Percentiles rank a stretch among this genome's conserved stretches.
phyloP scores from a whole-genome alignment of 228 moss, liverwort and hornwort genomes.

The Sphagnum magellanicum region DNA sequence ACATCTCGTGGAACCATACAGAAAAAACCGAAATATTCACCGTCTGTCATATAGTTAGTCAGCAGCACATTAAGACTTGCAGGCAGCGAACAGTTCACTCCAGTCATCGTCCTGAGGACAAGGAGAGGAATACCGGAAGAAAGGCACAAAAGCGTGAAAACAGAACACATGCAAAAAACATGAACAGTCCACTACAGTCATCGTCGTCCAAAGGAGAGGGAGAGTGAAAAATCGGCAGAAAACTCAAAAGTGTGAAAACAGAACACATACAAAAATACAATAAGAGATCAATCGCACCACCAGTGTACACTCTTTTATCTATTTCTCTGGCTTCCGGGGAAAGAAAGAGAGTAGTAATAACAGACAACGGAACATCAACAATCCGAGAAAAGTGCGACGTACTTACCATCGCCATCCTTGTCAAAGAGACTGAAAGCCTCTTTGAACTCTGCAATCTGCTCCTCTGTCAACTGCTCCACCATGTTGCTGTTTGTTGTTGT shows the following conservation, averaged over 20 bases:
- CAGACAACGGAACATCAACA: not conserved
- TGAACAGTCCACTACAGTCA: no score
- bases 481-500: slow-evolving; percentile 11
- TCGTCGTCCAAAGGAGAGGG: no score
- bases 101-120: no score
- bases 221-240: no score
- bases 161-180: no score
- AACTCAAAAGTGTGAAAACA: not conserved
- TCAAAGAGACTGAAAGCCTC: slow-evolving; percentile 49
- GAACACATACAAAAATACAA: not conserved
- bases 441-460: slow-evolving; percentile 52
- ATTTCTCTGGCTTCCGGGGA: not conserved
- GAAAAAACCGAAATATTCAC: no score
- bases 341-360: not conserved
- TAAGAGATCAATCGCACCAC: not conserved
- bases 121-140: no score
- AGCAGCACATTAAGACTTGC: no score
- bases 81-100: no score
- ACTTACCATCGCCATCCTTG: slow-evolving; percentile 44
- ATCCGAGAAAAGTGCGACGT: not conserved
- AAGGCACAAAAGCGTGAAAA: no score
- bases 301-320: not conserved
- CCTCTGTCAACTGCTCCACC: slow-evolving; percentile 58
- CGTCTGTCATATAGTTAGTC: no score
- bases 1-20: no score